A percentile compares a stretch with the other conserved stretches of the same genome.
Conservation (phyloP, 2,329 filamentous ascomycete species). For the Pochonia chlamydosporia region DNA sequence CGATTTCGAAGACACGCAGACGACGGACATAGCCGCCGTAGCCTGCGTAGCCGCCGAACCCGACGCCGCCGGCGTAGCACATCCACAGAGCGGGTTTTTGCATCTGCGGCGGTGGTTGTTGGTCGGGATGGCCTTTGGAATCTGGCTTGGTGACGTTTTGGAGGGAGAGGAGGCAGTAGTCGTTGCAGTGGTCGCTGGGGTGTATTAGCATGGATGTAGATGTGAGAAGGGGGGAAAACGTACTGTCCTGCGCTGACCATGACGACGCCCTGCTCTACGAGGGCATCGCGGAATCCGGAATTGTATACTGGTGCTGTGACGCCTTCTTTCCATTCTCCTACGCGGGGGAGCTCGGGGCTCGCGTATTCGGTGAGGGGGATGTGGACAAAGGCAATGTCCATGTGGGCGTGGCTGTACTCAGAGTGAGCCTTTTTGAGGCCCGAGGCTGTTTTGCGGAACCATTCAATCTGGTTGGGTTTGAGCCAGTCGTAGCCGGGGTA, state of each 20-base stretch:
- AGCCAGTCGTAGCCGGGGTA: conserved; percentile 97
- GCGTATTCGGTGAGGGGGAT: conserved; percentile 91
- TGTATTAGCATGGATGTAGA: conserved; percentile 13
- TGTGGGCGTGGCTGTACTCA: conserved; percentile 85
- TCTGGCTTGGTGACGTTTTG: conserved; percentile 21
- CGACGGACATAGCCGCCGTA: conserved; percentile 82
- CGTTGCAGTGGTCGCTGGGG: conserved; percentile 82
- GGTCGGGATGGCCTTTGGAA: background rate
- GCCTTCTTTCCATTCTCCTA: conserved; percentile 71
- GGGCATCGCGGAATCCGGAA: conserved; percentile 83
- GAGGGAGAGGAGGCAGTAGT: conserved; percentile 76
- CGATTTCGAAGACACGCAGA: conserved; percentile 84
- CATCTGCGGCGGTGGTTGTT: conserved; percentile 8
- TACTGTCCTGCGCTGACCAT: conserved; percentile 90
- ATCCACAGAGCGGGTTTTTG: conserved; percentile 78
- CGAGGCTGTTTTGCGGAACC: conserved; percentile 79
- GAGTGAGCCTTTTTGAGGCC: conserved; percentile 70
- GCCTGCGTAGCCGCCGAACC: conserved; percentile 92
- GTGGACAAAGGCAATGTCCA: conserved; percentile 96
- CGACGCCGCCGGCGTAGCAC: conserved; percentile 90
- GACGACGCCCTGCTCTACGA: conserved; percentile 78
- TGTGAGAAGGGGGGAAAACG: conserved; percentile 28
- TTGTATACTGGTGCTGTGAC: conserved; percentile 88
- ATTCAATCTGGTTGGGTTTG: conserved; percentile 87
- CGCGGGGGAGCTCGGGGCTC: conserved; percentile 49